Evolutionary conservation across 169 alveolate species (phyloP), one percentile per base, ranked within the genome.

Genomic region (Eimeria tenella): DNA sequence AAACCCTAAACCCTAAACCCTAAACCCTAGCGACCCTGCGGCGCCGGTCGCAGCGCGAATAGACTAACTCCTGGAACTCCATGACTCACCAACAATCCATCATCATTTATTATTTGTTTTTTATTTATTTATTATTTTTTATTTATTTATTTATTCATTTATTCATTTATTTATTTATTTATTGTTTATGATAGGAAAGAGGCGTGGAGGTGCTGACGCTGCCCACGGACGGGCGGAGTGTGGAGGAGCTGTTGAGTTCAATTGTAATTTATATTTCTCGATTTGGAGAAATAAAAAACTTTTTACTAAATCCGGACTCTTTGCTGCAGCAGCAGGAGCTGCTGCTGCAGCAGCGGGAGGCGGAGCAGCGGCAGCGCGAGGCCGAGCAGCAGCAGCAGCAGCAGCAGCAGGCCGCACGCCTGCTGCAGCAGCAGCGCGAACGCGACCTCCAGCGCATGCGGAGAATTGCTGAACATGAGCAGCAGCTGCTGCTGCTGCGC

Each of bases 211-310:
- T 90, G 21, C 25, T 75, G 70, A 56, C 68, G 31, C 58, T 90
- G 13, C 23, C 84, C 56, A 60, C 79, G 73, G 84, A 93, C 77
- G 79, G 90, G 8, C 60, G 15, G 71, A 21, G 81, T 7, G 93
- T 93, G 50, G 79, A 70, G 6, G 95, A 96, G 60, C 53, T 93
- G 17, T 56, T 96, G 17, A 95, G 92, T 17, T 81, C 89, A 17
- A 56, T 93, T 3, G 82, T 95, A 19, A 73, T 93, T 68, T 96
- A 86, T 82, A 93, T 96, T 65, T 97, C 96, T 93, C 93, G 96
- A 73, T 94, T 96, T 63, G 98, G 98, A 42, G 77, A 97, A 50
- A 97, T 97, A 42, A 90, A 70, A 83, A 97, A 97, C 84, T 97
- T 94, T 84, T 23, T 68, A 15, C 1, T 68, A n/a, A 23, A 1